phyloP scores from a whole-genome alignment of 2,329 filamentous ascomycete genomes.

The Colletotrichum gigasporum region DNA sequence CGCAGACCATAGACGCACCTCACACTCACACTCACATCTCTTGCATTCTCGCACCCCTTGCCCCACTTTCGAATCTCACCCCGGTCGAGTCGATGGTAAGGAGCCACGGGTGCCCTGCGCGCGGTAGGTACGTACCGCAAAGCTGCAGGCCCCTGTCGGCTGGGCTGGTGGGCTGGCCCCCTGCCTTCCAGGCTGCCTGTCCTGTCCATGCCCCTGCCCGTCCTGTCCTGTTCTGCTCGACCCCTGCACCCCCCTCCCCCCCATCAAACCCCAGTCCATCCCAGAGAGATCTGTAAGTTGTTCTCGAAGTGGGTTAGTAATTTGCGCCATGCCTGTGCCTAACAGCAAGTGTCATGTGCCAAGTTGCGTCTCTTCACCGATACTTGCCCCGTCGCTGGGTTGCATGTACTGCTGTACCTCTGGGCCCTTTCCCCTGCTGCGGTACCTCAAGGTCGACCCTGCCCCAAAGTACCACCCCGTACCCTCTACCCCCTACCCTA shows the following conservation, averaged over 20 bases:
- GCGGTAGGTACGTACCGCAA: too few relatives aligned
- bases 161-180: too few relatives aligned
- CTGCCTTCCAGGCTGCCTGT: neutral
- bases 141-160: too few relatives aligned
- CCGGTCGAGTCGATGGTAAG: too few relatives aligned
- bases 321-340: slow-evolving; percentile 31
- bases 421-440: neutral
- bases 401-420: slow-evolving; percentile 4
- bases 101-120: too few relatives aligned
- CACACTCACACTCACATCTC: neutral
- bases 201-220: slow-evolving; percentile 1
- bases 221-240: slow-evolving; percentile 1
- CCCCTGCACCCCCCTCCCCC: slow-evolving; percentile 16
- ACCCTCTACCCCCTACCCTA: neutral
- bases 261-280: slow-evolving; percentile 19
- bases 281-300: slow-evolving; percentile 29
- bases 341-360: slow-evolving; percentile 31
- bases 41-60: neutral
- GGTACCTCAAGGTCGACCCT: neutral
- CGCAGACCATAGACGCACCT: neutral
- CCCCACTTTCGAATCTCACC: neutral
- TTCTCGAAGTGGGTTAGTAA: slow-evolving; percentile 31
- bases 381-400: slow-evolving; percentile 20
- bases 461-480: neutral
- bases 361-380: slow-evolving; percentile 33